Evolutionary conservation across 139 green algal species (phyloP), one percentile per base, ranked within the genome.

Genomic region (Zygnema circumcarinatum): DNA sequence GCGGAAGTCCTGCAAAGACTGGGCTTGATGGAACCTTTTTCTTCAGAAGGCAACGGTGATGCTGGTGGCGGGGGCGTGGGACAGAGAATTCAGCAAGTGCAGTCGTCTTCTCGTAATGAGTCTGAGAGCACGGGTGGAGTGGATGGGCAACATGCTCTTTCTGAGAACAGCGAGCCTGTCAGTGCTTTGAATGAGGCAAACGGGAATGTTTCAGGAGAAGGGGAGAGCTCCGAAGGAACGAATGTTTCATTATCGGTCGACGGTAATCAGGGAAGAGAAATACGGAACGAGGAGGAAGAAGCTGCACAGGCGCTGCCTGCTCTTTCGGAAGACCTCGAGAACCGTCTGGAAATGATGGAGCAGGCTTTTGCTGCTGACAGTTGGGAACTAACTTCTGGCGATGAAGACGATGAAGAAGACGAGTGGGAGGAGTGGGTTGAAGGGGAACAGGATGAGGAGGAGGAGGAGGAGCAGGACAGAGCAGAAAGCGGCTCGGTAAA

Each of bases 391-490:
- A 67, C 31, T 32, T n/a, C 20, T 22, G 79, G 80, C 0, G 79
- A 84, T 35, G 79, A 52, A 38, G 25, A 83, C 11, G 79, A 85
- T 29, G 79, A 81, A 31, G 79, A 85, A 79, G 69, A 78, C 69
- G 32, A 81, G 54, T 54, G 78, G 79, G 79, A 85, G 31, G 79
- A 85, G 79, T 54, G 78, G 54, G 79, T 69, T n/a, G 79, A 85
- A 62, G 52, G 72, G n/a, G 42, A 79, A 52, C 29, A 85, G 79
- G 79, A 85, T 7, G 67, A 79, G 1, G 79, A 85, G 54, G 67
- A 85, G 0, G 79, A 85, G 2, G 67, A 85, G 7, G 67, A 85
- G 54, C 31, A 85, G 68, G 31, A 16, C 32, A 76, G 2, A 42
- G 76, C 7, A 35, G 76, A 76, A 29, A 38, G 76, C 38, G 79